Evolutionary conservation across 371 early-diverging fungal species (phyloP).

Genomic region (Nematocida homosporus): DNA sequence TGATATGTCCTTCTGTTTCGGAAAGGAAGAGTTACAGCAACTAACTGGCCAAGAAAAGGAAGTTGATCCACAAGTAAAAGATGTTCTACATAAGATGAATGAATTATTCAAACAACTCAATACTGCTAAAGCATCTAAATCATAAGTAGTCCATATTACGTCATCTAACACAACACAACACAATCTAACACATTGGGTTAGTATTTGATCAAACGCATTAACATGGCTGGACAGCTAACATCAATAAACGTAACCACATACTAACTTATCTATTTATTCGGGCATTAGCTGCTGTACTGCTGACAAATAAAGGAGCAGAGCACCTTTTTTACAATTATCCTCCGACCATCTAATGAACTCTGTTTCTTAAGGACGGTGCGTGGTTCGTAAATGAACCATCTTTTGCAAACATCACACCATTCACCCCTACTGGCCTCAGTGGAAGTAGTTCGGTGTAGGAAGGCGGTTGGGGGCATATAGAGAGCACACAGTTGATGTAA

Average conservation of each 20-base stretch:
- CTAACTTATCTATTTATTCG: slow-evolving; percentile 1
- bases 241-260: too few relatives aligned
- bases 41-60: slow-evolving; percentile 39
- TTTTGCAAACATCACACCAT: slow-evolving; percentile 64
- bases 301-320: slow-evolving; percentile 46
- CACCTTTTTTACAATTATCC: slow-evolving; percentile 48
- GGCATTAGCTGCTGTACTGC: neutral
- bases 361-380: slow-evolving; percentile 31
- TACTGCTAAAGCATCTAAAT: neutral
- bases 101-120: slow-evolving; percentile 41
- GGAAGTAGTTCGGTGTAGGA: neutral
- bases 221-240: neutral
- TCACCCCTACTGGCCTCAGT: slow-evolving; percentile 39
- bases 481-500: slow-evolving; percentile 59
- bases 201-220: neutral
- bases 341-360: slow-evolving; percentile 39
- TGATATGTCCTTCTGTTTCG: slow-evolving; percentile 55
- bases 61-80: slow-evolving; percentile 44
- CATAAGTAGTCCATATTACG: neutral
- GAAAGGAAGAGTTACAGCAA: slow-evolving; percentile 52
- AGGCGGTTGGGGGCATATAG: neutral
- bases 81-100: slow-evolving; percentile 45
- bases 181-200: neutral
- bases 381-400: slow-evolving; percentile 61
- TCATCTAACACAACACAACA: neutral